These are phyloP conservation scores for Syzygium malaccense DNA, from an alignment of 441 rosid genomes.

Conservation along the genomic window DNA sequence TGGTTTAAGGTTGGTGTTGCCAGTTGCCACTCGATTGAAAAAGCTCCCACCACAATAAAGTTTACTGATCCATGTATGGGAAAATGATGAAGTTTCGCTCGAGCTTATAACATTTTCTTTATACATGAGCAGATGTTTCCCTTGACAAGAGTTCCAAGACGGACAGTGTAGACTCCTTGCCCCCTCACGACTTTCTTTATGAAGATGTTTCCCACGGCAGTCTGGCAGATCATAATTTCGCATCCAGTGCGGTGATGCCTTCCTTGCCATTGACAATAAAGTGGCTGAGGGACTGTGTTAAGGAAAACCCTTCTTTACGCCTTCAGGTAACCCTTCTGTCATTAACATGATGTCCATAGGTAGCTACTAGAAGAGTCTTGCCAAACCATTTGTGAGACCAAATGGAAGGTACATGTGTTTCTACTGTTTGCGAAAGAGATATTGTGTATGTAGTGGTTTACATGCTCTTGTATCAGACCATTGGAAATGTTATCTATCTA, in stretches of 20 bases:
- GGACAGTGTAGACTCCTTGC: slow-evolving; percentile 23
- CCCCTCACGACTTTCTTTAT: slow-evolving; percentile 41
- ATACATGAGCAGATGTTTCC: slow-evolving; percentile 19
- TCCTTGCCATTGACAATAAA: slow-evolving; percentile 75
- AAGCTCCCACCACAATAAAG: not conserved
- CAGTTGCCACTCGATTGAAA: not conserved
- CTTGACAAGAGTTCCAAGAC: slow-evolving; percentile 25
- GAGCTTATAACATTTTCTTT: not conserved
- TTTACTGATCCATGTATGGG: not conserved
- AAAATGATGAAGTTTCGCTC: not conserved
- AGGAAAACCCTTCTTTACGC: slow-evolving; percentile 56
- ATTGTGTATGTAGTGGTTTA: not conserved
- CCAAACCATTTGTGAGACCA: not conserved
- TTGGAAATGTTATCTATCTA: not conserved
- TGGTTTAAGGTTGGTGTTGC: not conserved
- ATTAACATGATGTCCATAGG: not conserved
- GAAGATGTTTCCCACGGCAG: slow-evolving; percentile 36
- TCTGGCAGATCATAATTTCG: slow-evolving; percentile 4
- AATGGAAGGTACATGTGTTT: not conserved
- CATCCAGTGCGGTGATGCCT: slow-evolving; percentile 58
- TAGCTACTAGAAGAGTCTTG: not conserved
- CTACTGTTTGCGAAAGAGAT: not conserved
- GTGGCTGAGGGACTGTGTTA: slow-evolving; percentile 74
- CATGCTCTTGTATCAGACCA: not conserved
- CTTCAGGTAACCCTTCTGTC: slow-evolving; percentile 43